Evolutionary conservation across 179 eudicot species (phyloP), one percentile per base, ranked within the genome.

Genomic region (Spinacia oleracea): DNA sequence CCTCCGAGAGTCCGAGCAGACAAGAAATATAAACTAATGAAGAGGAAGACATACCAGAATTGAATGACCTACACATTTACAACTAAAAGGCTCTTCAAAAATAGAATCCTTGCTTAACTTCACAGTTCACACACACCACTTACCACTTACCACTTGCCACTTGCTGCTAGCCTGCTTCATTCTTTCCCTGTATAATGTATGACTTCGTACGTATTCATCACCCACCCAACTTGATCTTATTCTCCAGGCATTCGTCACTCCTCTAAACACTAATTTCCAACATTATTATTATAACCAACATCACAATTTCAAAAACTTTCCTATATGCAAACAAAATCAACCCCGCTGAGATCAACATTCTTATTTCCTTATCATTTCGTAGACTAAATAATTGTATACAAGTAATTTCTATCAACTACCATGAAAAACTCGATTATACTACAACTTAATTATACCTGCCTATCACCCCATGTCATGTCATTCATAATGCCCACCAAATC

Each of bases 391-490:
- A 38, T 38, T 38, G 40, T 38, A 38, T 38, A 6, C 4, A 38
- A 38, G 40, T 38, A 38, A 38, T n/a, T n/a, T n/a, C n/a, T n/a
- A n/a, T n/a, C n/a, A n/a, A n/a, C n/a, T n/a, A n/a, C n/a, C n/a
- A n/a, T n/a, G n/a, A n/a, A n/a, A n/a, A n/a, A n/a, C n/a, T n/a
- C n/a, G n/a, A n/a, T n/a, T 23, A 15, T 25, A 75, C 32, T 74
- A 64, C 31, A 81, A 79, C 77, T 72, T 66, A 79, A 77, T 83
- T 74, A 68, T 83, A 84, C 87, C 83, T 74, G 82, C 83, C 80
- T n/a, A 72, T 71, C 82, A 38, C 68, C 53, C 50, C 27, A 27
- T 60, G 70, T 67, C 40, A 48, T 11, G 18, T 48, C 0, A 18
- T 48, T 12, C 80, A 50, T 80, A 82, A 73, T 78, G 63, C 78